Conservation (phyloP, 1,284 basidiomycete genomes). For the Pascua sp. region DNA sequence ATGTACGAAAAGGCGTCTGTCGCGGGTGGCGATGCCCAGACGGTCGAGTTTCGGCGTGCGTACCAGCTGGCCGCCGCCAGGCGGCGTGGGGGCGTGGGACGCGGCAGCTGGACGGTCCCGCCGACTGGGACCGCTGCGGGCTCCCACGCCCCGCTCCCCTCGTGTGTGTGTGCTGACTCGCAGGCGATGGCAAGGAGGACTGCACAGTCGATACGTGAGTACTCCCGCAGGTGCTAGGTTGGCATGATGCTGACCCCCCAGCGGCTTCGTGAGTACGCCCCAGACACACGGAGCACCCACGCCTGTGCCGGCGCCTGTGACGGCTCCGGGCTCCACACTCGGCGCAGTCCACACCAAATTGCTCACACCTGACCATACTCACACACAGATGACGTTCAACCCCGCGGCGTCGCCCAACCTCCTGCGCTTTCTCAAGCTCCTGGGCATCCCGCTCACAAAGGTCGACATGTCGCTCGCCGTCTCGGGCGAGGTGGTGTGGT, state of each 20-base stretch:
- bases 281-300: too few species aligned
- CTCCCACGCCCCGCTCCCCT: neutral
- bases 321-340: too few species aligned
- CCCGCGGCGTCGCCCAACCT: conserved; percentile 78
- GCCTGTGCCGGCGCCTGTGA: neutral
- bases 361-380: neutral
- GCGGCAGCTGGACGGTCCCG: too few species aligned
- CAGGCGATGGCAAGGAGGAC: conserved; percentile 51
- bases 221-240: neutral
- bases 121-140: too few species aligned
- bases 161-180: neutral
- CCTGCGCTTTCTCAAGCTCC: conserved; percentile 62
- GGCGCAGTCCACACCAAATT: too few species aligned
- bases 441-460: conserved; percentile 55
- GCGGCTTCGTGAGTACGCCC: conserved; percentile 45
- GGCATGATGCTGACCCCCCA: conserved; percentile 9
- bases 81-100: too few species aligned
- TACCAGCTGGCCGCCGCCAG: too few species aligned
- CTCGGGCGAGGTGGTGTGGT: conserved; percentile 55
- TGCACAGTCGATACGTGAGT: conserved; percentile 55
- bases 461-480: conserved; percentile 79
- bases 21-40: conserved; percentile 76
- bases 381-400: conserved; percentile 68
- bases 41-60: conserved; percentile 58
- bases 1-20: conserved; percentile 68